Base-by-base conservation (phyloP, 1,284 basidiomycete species). In the Apiotrichum sp. region DNA sequence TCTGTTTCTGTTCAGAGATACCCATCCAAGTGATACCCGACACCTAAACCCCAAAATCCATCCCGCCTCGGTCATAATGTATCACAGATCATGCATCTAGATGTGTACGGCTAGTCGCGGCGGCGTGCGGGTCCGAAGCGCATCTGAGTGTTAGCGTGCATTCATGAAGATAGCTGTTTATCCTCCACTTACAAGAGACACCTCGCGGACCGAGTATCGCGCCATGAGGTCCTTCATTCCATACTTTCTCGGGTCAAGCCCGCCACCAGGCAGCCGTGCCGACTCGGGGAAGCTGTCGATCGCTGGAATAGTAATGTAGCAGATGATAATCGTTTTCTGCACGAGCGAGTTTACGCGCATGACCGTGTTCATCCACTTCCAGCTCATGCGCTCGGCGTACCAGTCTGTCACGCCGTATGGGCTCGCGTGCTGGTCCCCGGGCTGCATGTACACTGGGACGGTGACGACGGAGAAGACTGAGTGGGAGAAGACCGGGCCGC, bases 311-410 rank as follows among this genome's bases (percentile, higher is more conserved):
- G 89, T 92, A 47, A 97, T 87, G 65, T 96, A 93, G 22, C 86
- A 81, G n/a, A 96, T 73, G 47, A 96, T 82, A 7, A 96, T 81
- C 0, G 92, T 96, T 92, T 99, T 99, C 78, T 93, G 91, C 2
- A 98, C 96, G 72, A 97, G 92, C 0, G 89, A 87, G 73, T 97
- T 97, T 16, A 98, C 95, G 31, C 96, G 86, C 71, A 97, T 98
- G 58, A 98, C 83, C 2, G 96, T 98, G 73, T 89, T 92, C 40
- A 99, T 83, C 93, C 93, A 98, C 10, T 89, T 84, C 96, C 96
- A 99, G 35, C 84, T 80, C 68, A 88, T 86, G 2, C 87, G 84
- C n/a, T 84, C 80, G 85, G 87, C 67, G 80, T 83, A 47, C 67
- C 71, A 73, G 52, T 76, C 73, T 40, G 66, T 65, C 2, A 61